Evolutionary conservation across 768 basidiomycete species (phyloP).

Genomic region (Amanita pallidorosea): DNA sequence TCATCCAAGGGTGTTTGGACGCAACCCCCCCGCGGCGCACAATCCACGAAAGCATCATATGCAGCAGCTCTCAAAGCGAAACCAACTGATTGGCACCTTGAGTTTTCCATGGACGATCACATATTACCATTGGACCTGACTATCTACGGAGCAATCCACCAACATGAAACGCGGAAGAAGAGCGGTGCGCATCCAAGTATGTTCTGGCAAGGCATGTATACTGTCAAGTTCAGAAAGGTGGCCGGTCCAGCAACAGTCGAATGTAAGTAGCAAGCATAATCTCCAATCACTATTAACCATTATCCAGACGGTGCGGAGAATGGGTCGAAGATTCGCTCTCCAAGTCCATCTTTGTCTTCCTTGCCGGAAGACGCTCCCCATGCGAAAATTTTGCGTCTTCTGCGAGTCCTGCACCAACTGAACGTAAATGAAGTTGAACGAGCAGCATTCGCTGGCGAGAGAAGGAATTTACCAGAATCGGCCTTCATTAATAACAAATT

Average conservation of each 20-base stretch:
- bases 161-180: constrained; percentile 77
- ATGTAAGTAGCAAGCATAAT: constrained; percentile 27
- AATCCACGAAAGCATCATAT: constrained; percentile 56
- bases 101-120: constrained; percentile 91
- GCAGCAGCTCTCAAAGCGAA: constrained; percentile 90
- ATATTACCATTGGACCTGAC: constrained; percentile 79
- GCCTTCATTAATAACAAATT: constrained; percentile 97
- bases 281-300: background rate
- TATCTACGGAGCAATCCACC: constrained; percentile 93
- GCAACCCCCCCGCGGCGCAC: constrained; percentile 17
- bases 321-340: constrained; percentile 43
- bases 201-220: constrained; percentile 87
- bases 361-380: constrained; percentile 78
- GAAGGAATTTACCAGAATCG: constrained; percentile 59
- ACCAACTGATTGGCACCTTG: constrained; percentile 93
- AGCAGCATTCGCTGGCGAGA: constrained; percentile 35
- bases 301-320: constrained; percentile 32
- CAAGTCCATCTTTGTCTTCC: constrained; percentile 61
- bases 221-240: constrained; percentile 89
- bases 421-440: constrained; percentile 67
- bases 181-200: constrained; percentile 52
- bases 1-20: constrained; percentile 26
- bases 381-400: constrained; percentile 81
- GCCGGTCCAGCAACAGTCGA: constrained; percentile 62
- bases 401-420: constrained; percentile 78